Conservation (phyloP, 495 filamentous ascomycete species). For the Peziza echinospora region DNA sequence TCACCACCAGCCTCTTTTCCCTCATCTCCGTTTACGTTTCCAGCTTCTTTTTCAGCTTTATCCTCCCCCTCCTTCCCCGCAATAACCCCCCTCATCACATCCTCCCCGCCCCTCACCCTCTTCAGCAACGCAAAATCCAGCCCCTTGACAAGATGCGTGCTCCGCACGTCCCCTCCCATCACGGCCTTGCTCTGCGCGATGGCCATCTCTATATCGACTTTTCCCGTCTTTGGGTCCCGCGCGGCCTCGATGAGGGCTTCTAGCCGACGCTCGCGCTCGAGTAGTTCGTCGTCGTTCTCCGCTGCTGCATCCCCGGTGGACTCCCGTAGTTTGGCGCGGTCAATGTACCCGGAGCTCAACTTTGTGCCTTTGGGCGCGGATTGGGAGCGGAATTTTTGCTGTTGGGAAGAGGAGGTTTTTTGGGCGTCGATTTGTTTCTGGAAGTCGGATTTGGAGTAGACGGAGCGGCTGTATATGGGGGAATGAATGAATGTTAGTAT, state of each 20-base stretch:
- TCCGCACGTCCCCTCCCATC: conserved; percentile 50
- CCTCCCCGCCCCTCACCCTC: conserved; percentile 49
- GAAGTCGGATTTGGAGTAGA: conserved; percentile 44
- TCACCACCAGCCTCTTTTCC: conserved; percentile 11
- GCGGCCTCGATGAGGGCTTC: conserved; percentile 62
- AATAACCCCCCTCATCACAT: conserved; percentile 33
- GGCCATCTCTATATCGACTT: conserved; percentile 48
- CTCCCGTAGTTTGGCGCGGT: conserved; percentile 44
- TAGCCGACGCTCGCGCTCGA: conserved; percentile 41
- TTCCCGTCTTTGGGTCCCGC: conserved; percentile 51
- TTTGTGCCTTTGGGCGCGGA: conserved; percentile 68
- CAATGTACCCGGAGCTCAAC: conserved; percentile 58
- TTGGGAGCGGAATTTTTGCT: conserved; percentile 61
- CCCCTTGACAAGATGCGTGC: conserved; percentile 78
- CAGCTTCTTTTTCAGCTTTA: conserved; percentile 8
- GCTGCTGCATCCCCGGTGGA: conserved; percentile 3
- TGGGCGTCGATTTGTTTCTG: conserved; percentile 68
- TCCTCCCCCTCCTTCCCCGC: conserved; percentile 10
- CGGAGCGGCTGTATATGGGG: conserved; percentile 47
- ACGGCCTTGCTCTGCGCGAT: conserved; percentile 25
- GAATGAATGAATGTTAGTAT: no score
- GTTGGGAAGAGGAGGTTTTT: conserved; percentile 35
- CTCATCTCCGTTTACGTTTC: no score
- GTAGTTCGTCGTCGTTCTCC: conserved; percentile 30
- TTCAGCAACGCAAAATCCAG: conserved; percentile 66